Evolutionary conservation across 2,329 filamentous ascomycete genomes (phyloP).

Genomic region (Fusarium abutilonis): DNA sequence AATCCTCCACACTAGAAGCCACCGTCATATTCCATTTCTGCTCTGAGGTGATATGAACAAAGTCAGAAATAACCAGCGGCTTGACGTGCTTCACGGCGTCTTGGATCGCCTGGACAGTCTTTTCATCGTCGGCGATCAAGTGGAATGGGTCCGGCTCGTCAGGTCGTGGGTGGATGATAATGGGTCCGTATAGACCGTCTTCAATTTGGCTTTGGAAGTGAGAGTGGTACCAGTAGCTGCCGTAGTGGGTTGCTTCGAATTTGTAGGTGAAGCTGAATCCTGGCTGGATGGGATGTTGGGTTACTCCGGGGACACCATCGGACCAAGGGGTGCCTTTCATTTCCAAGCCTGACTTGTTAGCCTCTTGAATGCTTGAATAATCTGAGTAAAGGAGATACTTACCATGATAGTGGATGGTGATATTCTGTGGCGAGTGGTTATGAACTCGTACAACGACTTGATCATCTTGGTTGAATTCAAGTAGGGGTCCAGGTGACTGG

Average conservation of each 20-base stretch:
- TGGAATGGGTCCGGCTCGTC: conserved; percentile 57
- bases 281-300: conserved; percentile 62
- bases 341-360: conserved; percentile 54
- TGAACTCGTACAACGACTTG: conserved; percentile 56
- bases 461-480: conserved; percentile 64
- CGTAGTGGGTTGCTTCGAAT: conserved; percentile 66
- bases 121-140: conserved; percentile 54
- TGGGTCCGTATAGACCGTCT: conserved; percentile 68
- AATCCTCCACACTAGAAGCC: conserved; percentile 58
- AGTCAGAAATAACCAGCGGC: conserved; percentile 66
- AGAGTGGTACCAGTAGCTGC: conserved; percentile 70
- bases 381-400: not conserved
- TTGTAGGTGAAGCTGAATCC: conserved; percentile 61
- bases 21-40: conserved; percentile 57
- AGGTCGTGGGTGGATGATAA: conserved; percentile 58
- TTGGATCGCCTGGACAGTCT: conserved; percentile 55
- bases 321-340: conserved; percentile 66
- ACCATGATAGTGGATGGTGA: conserved; percentile 63
- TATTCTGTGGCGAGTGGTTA: conserved; percentile 59
- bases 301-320: conserved; percentile 67
- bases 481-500: conserved; percentile 68
- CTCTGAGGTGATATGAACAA: conserved; percentile 63
- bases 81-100: conserved; percentile 58
- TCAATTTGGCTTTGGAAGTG: conserved; percentile 66
- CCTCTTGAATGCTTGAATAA: accelerated